phyloP scores from a whole-genome alignment of 768 basidiomycete genomes.

The Phallus indusiatus region DNA sequence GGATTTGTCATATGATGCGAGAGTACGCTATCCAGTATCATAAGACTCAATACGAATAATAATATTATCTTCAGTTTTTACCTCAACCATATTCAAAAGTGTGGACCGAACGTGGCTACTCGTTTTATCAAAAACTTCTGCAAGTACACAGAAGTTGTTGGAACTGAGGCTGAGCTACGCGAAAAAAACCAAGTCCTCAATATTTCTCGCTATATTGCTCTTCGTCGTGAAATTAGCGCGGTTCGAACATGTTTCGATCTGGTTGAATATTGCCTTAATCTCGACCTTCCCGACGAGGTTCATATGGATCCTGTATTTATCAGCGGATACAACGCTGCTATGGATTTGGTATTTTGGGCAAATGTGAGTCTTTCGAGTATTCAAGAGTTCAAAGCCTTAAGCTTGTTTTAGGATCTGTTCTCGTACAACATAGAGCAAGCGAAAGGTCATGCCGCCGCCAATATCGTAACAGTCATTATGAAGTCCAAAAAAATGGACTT shows the following conservation, averaged over 20 bases:
- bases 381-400: too few species aligned
- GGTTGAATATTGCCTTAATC: slow-evolving; percentile 48
- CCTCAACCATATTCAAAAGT: slow-evolving; percentile 31
- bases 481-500: slow-evolving; percentile 15
- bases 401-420: slow-evolving; percentile 18
- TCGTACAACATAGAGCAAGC: slow-evolving; percentile 26
- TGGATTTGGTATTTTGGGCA: slow-evolving; percentile 61
- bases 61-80: slow-evolving; percentile 35
- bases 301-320: slow-evolving; percentile 46
- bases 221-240: slow-evolving; percentile 64
- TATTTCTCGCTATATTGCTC: slow-evolving; percentile 40
- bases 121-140: slow-evolving; percentile 46
- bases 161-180: slow-evolving; percentile 52
- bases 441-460: slow-evolving; percentile 18
- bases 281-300: slow-evolving; percentile 55
- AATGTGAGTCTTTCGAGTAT: slow-evolving; percentile 37
- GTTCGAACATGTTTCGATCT: slow-evolving; percentile 55
- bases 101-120: slow-evolving; percentile 36
- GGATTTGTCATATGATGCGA: slow-evolving; percentile 10
- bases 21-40: background rate
- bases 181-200: slow-evolving; percentile 46
- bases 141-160: slow-evolving; percentile 49
- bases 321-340: slow-evolving; percentile 46
- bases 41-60: background rate
- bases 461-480: slow-evolving; percentile 23